Evolutionary conservation across 768 basidiomycete genomes (phyloP).

Genomic region (Mycena vitilis): DNA sequence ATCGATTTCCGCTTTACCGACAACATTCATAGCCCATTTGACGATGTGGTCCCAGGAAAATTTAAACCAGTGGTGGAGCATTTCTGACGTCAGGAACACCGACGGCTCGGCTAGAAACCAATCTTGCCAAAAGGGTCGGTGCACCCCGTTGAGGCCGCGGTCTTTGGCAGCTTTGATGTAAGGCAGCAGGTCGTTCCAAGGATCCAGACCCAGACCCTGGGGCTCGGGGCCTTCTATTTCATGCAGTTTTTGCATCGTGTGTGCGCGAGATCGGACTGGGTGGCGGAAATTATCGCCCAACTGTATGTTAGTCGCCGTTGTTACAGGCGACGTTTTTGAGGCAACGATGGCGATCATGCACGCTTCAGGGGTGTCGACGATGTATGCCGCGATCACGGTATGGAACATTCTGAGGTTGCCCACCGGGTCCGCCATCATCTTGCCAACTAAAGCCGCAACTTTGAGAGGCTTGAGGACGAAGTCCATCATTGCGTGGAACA

Average conservation of each 20-base stretch:
- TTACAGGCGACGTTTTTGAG: conserved; percentile 35
- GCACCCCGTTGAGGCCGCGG: background rate
- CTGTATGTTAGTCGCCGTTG: conserved; percentile 29
- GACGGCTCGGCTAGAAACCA: background rate
- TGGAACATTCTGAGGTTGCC: conserved; percentile 33
- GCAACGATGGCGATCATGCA: conserved; percentile 26
- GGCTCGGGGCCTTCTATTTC: background rate
- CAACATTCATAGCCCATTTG: background rate
- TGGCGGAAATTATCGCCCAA: conserved; percentile 37
- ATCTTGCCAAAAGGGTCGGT: conserved; percentile 1
- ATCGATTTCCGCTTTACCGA: background rate
- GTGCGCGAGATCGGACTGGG: conserved; percentile 29
- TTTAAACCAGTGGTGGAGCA: background rate
- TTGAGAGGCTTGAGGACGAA: conserved; percentile 34
- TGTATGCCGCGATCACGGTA: conserved; percentile 34
- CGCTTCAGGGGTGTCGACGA: conserved; percentile 38
- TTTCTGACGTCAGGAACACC: background rate
- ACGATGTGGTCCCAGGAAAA: background rate
- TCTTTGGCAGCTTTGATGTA: background rate
- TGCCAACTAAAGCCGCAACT: conserved; percentile 30
- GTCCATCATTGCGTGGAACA: conserved; percentile 37
- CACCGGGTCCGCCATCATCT: conserved; percentile 36
- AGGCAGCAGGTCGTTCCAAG: conserved; percentile 2
- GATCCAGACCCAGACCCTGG: background rate
- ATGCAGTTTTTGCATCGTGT: conserved; percentile 3